phyloP scores from a whole-genome alignment of 495 filamentous ascomycete species.

The Penicillium odoratum region DNA sequence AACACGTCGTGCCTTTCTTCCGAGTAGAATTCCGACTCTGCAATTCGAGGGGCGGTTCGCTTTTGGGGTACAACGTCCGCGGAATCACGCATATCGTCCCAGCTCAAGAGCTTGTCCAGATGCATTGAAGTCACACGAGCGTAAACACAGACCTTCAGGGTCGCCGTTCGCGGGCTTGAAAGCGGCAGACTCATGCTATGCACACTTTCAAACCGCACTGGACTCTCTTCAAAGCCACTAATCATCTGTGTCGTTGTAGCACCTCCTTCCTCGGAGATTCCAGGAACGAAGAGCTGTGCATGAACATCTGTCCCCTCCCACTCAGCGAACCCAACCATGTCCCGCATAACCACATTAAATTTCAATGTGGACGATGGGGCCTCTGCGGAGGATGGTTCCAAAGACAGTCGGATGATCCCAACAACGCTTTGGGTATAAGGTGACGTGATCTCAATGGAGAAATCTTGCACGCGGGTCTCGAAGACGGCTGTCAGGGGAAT shows the following conservation, averaged over 20 bases:
- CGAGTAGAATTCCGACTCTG: slow-evolving; percentile 87
- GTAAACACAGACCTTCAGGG: slow-evolving; percentile 88
- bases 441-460: slow-evolving; percentile 82
- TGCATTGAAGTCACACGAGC: slow-evolving; percentile 91
- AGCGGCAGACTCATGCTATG: slow-evolving; percentile 98
- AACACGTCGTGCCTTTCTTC: slow-evolving; percentile 95
- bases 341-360: slow-evolving; percentile 98
- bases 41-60: slow-evolving; percentile 69
- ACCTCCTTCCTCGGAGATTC: slow-evolving; percentile 88
- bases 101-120: slow-evolving; percentile 94
- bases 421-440: slow-evolving; percentile 90
- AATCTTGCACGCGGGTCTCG: slow-evolving; percentile 92
- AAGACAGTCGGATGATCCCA: slow-evolving; percentile 83
- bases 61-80: slow-evolving; percentile 52
- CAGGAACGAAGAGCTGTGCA: slow-evolving; percentile 91
- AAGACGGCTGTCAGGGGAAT: slow-evolving; percentile 93
- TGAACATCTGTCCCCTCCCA: slow-evolving; percentile 95
- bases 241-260: slow-evolving; percentile 94
- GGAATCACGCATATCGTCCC: slow-evolving; percentile 94
- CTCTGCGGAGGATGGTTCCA: slow-evolving; percentile 92
- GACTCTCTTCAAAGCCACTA: slow-evolving; percentile 90
- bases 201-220: slow-evolving; percentile 92
- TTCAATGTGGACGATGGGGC: slow-evolving; percentile 91
- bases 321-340: slow-evolving; percentile 94
- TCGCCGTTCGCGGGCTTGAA: slow-evolving; percentile 70